These are phyloP conservation scores for Ganoderma leucocontextum DNA, from an alignment of 1,284 basidiomycete genomes.

Conservation along the genomic window DNA sequence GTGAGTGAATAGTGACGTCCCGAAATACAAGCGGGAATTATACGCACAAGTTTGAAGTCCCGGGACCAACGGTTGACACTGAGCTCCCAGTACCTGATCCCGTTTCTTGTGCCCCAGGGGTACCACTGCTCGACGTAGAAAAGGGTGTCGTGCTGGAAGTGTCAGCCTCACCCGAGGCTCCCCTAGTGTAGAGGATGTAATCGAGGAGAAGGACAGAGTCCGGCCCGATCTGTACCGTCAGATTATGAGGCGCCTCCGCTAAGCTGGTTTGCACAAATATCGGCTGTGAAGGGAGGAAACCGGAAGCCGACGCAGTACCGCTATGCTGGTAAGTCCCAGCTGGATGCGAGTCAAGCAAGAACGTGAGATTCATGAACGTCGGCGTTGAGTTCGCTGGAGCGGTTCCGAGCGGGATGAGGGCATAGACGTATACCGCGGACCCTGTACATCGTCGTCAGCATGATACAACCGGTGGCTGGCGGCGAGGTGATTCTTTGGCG, in stretches of 20 bases:
- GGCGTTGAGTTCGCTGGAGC: constrained; percentile 43
- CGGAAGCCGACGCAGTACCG: constrained; percentile 39
- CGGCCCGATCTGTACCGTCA: constrained; percentile 53
- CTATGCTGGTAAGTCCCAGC: constrained; percentile 42
- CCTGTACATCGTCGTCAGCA: constrained; percentile 36
- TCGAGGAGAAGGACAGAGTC: constrained; percentile 60
- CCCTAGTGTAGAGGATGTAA: constrained; percentile 53
- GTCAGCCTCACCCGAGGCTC: constrained; percentile 24
- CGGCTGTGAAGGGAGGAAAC: constrained; percentile 36
- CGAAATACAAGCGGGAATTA: constrained; percentile 45
- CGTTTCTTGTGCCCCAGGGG: constrained; percentile 32
- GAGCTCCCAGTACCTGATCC: constrained; percentile 35
- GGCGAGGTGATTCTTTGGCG: neutral
- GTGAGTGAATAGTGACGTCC: constrained; percentile 41
- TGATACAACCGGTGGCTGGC: neutral
- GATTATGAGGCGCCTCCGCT: constrained; percentile 48
- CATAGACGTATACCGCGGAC: constrained; percentile 45
- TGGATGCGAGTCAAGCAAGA: constrained; percentile 40
- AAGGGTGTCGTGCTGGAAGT: constrained; percentile 26
- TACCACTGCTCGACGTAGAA: constrained; percentile 21
- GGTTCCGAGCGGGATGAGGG: constrained; percentile 41
- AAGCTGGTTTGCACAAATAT: constrained; percentile 51
- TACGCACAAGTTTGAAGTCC: constrained; percentile 44
- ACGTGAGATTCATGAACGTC: constrained; percentile 46
- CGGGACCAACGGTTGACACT: constrained; percentile 35